Percentiles rank a stretch among this genome's conserved stretches.
phyloP scores from a whole-genome alignment of 78 protist species.

The Chrysochromulina parva region DNA sequence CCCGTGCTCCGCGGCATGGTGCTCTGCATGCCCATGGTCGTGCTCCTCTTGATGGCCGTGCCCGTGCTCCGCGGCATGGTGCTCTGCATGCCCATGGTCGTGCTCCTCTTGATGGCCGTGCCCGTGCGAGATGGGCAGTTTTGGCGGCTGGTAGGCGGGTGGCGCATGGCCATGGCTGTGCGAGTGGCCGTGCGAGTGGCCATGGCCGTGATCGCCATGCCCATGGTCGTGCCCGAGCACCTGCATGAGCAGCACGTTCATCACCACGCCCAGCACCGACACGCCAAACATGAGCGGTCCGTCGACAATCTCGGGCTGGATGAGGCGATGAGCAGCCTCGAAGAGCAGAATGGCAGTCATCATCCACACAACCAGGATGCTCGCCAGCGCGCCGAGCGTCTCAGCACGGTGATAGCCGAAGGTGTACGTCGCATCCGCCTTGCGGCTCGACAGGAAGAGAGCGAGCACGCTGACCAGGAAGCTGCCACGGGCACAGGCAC shows the following conservation, averaged over 20 bases:
- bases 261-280: constrained; percentile 61
- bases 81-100: not conserved
- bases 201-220: constrained; percentile 40
- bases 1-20: not conserved
- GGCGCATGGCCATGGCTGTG: not conserved
- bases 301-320: constrained; percentile 63
- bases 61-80: not conserved
- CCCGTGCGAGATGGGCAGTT: no score
- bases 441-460: not conserved
- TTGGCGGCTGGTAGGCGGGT: not conserved
- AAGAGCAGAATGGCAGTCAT: constrained; percentile 73
- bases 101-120: not conserved
- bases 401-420: constrained; percentile 19
- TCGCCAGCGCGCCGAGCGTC: not conserved
- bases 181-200: constrained; percentile 35
- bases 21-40: not conserved
- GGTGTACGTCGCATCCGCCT: not conserved
- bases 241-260: constrained; percentile 60
- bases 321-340: constrained; percentile 65
- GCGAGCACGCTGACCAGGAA: not conserved
- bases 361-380: constrained; percentile 77
- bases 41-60: not conserved
- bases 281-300: constrained; percentile 75
- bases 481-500: not conserved
- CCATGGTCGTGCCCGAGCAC: not conserved